These are phyloP conservation scores for Datisca glomerata DNA, from an alignment of 306 rosid genomes.

Conservation along the genomic window DNA sequence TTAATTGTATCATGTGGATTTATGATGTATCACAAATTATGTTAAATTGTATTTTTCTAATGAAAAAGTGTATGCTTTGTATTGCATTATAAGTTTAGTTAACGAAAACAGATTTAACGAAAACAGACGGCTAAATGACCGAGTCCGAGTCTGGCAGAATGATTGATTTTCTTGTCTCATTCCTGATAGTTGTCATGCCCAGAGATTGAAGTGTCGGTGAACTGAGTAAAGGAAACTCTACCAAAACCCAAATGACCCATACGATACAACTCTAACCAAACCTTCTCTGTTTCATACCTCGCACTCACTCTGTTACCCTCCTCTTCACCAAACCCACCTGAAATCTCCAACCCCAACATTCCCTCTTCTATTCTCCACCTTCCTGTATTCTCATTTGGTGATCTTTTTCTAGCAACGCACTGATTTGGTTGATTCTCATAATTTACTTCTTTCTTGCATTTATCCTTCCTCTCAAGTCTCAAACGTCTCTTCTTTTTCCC, in stretches of 20 bases:
- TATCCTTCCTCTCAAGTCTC: background rate
- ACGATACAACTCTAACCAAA: slow-evolving; percentile 66
- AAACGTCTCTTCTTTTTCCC: background rate
- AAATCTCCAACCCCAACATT: slow-evolving; percentile 13
- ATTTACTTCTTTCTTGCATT: slow-evolving; percentile 5
- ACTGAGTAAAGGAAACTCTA: slow-evolving; percentile 52
- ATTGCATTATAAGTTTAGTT: too few species aligned
- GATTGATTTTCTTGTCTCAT: too few species aligned
- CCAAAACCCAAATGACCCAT: slow-evolving; percentile 85
- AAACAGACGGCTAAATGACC: too few species aligned
- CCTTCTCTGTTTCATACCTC: slow-evolving; percentile 51
- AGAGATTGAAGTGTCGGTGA: too few species aligned
- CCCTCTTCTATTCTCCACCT: slow-evolving; percentile 4
- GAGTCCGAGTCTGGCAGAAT: too few species aligned
- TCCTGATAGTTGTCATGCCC: too few species aligned
- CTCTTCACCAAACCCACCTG: slow-evolving; percentile 6
- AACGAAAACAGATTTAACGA: too few species aligned
- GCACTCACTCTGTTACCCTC: slow-evolving; percentile 26
- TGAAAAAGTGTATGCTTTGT: too few species aligned
- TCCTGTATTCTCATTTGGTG: background rate
- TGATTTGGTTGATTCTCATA: background rate
- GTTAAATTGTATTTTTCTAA: too few species aligned
- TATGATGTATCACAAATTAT: too few species aligned
- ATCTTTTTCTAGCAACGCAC: too few species aligned
- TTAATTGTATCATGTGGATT: too few species aligned